Percentiles rank a stretch among this genome's conserved stretches.
phyloP scores from a whole-genome alignment of 176 grass and related monocot species.

The Triticum monococcum region DNA sequence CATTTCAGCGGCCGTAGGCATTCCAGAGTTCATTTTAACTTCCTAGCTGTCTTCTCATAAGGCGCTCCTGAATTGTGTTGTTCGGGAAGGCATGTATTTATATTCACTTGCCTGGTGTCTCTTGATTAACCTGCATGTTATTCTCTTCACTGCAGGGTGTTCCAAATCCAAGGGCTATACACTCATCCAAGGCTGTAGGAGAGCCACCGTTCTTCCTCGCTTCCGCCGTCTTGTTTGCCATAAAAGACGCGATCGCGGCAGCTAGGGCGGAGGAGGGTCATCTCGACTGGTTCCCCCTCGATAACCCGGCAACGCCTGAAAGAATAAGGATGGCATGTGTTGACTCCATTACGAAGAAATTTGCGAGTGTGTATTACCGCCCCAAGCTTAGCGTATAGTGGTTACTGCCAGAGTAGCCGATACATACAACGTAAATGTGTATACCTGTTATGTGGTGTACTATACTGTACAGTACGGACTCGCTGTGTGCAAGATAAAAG shows the following conservation, averaged over 20 bases:
- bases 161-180: slow-evolving; percentile 75
- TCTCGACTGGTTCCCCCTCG: slow-evolving; percentile 73
- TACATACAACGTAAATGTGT: neutral
- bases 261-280: slow-evolving; percentile 76
- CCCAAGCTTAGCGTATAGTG: slow-evolving; percentile 83
- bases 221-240: slow-evolving; percentile 72
- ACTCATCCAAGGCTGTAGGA: slow-evolving; percentile 93
- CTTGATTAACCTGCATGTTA: neutral
- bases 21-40: neutral
- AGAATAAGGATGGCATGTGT: slow-evolving; percentile 92
- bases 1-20: neutral
- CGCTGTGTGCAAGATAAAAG: neutral
- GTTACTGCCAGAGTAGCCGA: neutral
- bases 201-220: slow-evolving; percentile 96
- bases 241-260: slow-evolving; percentile 77
- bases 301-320: slow-evolving; percentile 88
- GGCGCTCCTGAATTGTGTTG: neutral
- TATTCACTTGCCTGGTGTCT: neutral
- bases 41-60: neutral
- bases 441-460: neutral
- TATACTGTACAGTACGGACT: too few species aligned
- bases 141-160: slow-evolving; percentile 46
- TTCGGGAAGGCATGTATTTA: neutral
- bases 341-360: slow-evolving; percentile 74
- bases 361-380: slow-evolving; percentile 56